Conservation (phyloP, 1,284 basidiomycete genomes). For the Cutaneotrichosporon sp. region DNA sequence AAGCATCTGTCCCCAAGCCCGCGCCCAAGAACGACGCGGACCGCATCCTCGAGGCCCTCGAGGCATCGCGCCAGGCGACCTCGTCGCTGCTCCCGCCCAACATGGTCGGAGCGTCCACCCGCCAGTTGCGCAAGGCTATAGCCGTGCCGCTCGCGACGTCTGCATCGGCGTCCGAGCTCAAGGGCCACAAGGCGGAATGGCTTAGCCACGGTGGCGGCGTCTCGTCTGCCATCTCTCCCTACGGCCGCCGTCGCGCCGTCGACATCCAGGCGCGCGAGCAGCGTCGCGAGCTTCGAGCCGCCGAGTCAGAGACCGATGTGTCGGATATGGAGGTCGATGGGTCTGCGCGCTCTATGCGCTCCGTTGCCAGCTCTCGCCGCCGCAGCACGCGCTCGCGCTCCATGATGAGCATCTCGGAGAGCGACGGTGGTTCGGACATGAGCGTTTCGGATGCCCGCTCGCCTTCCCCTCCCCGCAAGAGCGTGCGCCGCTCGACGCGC, state of each 20-base stretch:
- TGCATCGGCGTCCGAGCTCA: conserved; percentile 37
- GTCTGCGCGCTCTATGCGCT: not conserved
- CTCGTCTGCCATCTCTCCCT: conserved; percentile 51
- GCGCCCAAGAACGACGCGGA: conserved; percentile 49
- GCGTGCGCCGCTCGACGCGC: conserved; percentile 6
- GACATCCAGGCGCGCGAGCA: conserved; percentile 36
- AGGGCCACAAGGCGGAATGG: conserved; percentile 22
- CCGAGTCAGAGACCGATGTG: conserved; percentile 13
- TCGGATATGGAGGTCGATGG: conserved; percentile 25
- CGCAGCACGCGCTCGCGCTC: conserved; percentile 14
- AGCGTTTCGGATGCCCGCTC: conserved; percentile 15
- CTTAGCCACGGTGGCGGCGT: conserved; percentile 28
- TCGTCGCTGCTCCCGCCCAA: conserved; percentile 24
- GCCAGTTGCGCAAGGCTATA: conserved; percentile 45
- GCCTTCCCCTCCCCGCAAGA: conserved; percentile 14
- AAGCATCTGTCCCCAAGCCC: conserved; percentile 33
- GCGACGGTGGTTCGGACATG: conserved; percentile 15
- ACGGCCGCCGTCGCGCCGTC: conserved; percentile 44
- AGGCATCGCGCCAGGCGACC: conserved; percentile 34
- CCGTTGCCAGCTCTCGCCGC: conserved; percentile 6
- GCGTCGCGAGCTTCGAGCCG: conserved; percentile 20
- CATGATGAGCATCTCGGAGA: conserved; percentile 8
- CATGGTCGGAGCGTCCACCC: conserved; percentile 44
- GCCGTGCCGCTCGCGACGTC: conserved; percentile 47
- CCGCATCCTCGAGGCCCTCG: conserved; percentile 49